These are phyloP conservation scores for Penicillium occitanis DNA, from an alignment of 2,329 filamentous ascomycete species.

Conservation along the genomic window DNA sequence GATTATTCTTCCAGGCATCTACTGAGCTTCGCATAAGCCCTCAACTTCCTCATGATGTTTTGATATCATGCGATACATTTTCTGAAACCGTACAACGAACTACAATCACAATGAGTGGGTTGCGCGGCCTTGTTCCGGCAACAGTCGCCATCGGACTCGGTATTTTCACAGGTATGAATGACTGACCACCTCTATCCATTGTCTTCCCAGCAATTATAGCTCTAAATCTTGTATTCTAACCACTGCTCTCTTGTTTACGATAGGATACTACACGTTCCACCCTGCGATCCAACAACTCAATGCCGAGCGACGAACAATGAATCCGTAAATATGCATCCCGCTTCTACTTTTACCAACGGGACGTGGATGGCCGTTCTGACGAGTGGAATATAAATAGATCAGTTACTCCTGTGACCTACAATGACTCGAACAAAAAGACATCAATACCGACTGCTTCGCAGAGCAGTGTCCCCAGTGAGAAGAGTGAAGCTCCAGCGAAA, in stretches of 20 bases:
- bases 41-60: not conserved
- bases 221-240: constrained; percentile 3
- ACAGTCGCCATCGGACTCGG: constrained; percentile 42
- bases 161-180: constrained; percentile 38
- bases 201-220: not conserved
- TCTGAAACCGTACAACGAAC: not conserved
- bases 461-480: not conserved
- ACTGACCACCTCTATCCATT: not conserved
- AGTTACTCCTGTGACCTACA: not conserved
- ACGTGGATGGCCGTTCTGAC: not conserved
- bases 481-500: not conserved
- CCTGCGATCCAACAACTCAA: constrained; percentile 42
- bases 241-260: constrained; percentile 12
- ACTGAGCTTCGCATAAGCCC: not conserved
- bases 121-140: constrained; percentile 39
- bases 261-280: constrained; percentile 48
- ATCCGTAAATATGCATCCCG: constrained; percentile 12
- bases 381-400: not conserved
- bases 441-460: not conserved
- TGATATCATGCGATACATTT: not conserved
- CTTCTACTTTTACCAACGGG: not conserved
- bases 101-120: constrained; percentile 32
- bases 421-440: not conserved
- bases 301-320: constrained; percentile 30
- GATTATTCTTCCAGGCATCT: not conserved